Base-by-base conservation (phyloP, 2,329 filamentous ascomycete species). In the Apiospora aurea region DNA sequence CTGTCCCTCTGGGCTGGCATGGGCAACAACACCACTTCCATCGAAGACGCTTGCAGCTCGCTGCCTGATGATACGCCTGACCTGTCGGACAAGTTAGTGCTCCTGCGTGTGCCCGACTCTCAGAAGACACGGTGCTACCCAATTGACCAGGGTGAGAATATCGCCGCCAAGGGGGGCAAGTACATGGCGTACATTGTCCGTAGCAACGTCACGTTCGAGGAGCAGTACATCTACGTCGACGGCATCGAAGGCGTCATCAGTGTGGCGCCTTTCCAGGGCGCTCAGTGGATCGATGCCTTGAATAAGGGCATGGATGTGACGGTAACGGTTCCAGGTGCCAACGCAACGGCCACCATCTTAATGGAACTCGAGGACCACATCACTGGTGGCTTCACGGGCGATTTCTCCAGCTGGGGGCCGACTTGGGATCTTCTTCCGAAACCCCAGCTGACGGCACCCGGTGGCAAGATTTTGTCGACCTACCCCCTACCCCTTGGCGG, bases 391-490 rank as follows among this genome's bases (percentile, higher is more conserved):
- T 82, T 80, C 69, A 75, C 83, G 18, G 83, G 79, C 73, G 74
- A 75, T 0, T 85, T 79, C 71, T 84, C 79, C 46, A 82, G 81
- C 26, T 87, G 85, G 84, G 85, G 85, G 18, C 85, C 85, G 4
- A 84, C 81, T 0, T 85, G 81, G 75, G 85, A 87, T 70, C 77
- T 85, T 10, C 78, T 84, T 47, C 78, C 87, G 51, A 87, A 86
- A 77, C 86, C 87, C 2, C 82, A 87, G 73, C 74, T 88, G 69
- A 81, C 82, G 13, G 78, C 86, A 0, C 85, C 86, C 1, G 86
- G 87, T 68, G 85, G 85, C 44, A 78, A 82, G 43, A 88, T 89
- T 73, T 79, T 88, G 67, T 87, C 86, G 10, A 89, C 87, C 0
- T 89, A 83, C 73, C 86, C 84, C 4, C 78, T 83, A 5, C 77